Evolutionary conservation across 2,329 filamentous ascomycete species (phyloP).

Genomic region (Domatiomyces globalis): DNA sequence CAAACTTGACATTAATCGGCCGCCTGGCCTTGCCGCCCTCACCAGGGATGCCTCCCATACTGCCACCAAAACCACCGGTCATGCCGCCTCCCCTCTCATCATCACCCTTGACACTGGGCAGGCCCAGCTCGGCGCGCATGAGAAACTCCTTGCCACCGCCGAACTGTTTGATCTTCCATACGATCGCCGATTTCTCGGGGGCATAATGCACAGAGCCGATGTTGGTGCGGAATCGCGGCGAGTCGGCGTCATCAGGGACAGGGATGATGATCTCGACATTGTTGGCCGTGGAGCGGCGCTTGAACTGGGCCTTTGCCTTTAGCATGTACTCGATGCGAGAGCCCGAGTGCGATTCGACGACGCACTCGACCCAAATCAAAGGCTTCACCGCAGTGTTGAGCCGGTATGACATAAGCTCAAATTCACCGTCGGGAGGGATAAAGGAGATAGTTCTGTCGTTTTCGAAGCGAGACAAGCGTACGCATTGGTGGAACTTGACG

Average conservation of each 20-base stretch:
- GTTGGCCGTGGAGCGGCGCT: slow-evolving; percentile 91
- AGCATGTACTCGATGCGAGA: slow-evolving; percentile 98
- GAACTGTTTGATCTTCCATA: slow-evolving; percentile 99
- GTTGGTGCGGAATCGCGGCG: slow-evolving; percentile 90
- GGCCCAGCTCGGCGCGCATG: slow-evolving; percentile 89
- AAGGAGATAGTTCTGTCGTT: slow-evolving; percentile 98
- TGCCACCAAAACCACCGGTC: slow-evolving; percentile 93
- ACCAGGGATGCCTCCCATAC: slow-evolving; percentile 79
- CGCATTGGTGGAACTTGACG: slow-evolving; percentile 98
- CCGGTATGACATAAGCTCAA: slow-evolving; percentile 98
- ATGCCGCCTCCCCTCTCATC: slow-evolving; percentile 93
- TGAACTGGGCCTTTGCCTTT: slow-evolving; percentile 95
- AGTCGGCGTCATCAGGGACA: slow-evolving; percentile 92
- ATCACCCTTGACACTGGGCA: slow-evolving; percentile 87
- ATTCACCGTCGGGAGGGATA: slow-evolving; percentile 95
- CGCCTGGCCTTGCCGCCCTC: slow-evolving; percentile 67
- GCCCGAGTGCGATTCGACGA: slow-evolving; percentile 90
- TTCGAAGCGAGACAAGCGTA: slow-evolving; percentile 87
- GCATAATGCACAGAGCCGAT: slow-evolving; percentile 96
- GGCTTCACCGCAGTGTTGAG: slow-evolving; percentile 98
- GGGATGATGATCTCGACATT: slow-evolving; percentile 97
- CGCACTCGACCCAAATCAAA: slow-evolving; percentile 95
- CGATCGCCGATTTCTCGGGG: slow-evolving; percentile 89
- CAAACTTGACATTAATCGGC: slow-evolving; percentile 97
- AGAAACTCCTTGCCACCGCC: slow-evolving; percentile 96